A percentile compares a stretch with the other conserved stretches of the same genome.
phyloP scores from a whole-genome alignment of 2,329 filamentous ascomycete genomes.

The Diaporthe sp. region DNA sequence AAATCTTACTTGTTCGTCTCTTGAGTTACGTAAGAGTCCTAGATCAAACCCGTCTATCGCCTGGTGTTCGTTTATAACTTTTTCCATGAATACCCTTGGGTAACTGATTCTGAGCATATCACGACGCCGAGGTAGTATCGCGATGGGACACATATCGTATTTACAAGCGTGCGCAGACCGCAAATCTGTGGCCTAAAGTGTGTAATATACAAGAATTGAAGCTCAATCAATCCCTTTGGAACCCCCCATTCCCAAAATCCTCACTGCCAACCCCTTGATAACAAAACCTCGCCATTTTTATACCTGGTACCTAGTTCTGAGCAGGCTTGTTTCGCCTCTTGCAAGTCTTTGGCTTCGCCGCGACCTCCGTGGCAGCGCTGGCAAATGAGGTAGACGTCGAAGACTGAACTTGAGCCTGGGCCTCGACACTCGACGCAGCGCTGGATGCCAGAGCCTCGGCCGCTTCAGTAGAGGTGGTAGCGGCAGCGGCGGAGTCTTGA shows the following conservation, averaged over 20 bases:
- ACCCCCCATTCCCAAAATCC: not conserved
- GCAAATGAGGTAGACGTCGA: not conserved
- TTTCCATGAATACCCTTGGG: too few species aligned
- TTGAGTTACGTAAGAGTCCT: too few species aligned
- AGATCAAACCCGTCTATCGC: too few species aligned
- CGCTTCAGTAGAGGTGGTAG: not conserved
- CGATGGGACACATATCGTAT: not conserved
- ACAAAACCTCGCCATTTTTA: not conserved
- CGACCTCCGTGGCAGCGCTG: not conserved
- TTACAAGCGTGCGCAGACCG: not conserved
- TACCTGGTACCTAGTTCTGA: not conserved
- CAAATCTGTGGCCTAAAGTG: not conserved
- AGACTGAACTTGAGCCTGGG: not conserved
- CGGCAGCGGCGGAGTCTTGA: not conserved
- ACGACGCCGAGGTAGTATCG: not conserved
- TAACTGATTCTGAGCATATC: too few species aligned
- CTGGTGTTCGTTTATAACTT: too few species aligned
- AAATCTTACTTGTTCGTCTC: not conserved
- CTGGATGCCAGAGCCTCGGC: not conserved
- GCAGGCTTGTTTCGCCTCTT: not conserved
- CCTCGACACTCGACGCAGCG: not conserved
- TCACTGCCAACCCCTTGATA: not conserved
- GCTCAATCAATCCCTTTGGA: not conserved
- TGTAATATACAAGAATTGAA: slow-evolving; percentile 4
- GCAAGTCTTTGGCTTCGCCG: not conserved